phyloP scores from a whole-genome alignment of 805 yeast species.

The Barnettozyma sucrosica region DNA sequence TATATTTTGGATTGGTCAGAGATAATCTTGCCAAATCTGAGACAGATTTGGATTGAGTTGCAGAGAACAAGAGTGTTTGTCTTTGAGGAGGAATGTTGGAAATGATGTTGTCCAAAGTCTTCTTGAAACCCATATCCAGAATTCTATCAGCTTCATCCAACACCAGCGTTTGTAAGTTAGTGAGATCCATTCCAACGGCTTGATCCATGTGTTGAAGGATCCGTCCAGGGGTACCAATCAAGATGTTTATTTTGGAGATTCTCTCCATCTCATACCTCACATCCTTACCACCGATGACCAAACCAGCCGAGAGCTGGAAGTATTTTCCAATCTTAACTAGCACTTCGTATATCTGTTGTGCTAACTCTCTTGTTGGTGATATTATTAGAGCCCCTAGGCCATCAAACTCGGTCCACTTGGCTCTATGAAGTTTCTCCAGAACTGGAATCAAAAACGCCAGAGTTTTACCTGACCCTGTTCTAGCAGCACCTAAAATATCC shows the following conservation, averaged over 20 bases:
- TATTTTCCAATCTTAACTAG: slow-evolving; percentile 52
- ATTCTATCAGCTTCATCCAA: slow-evolving; percentile 93
- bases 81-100: slow-evolving; percentile 79
- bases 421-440: slow-evolving; percentile 56
- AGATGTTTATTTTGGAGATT: slow-evolving; percentile 65
- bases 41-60: slow-evolving; percentile 87
- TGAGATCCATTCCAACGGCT: slow-evolving; percentile 50
- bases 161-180: slow-evolving; percentile 68
- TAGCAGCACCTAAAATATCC: slow-evolving; percentile 94
- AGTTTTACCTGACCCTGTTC: slow-evolving; percentile 96
- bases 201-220: slow-evolving; percentile 68
- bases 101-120: slow-evolving; percentile 63
- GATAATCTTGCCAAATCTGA: slow-evolving; percentile 81
- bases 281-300: slow-evolving; percentile 59
- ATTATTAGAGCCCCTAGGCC: slow-evolving; percentile 64
- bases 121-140: slow-evolving; percentile 71
- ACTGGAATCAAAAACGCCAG: slow-evolving; percentile 82
- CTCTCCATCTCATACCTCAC: slow-evolving; percentile 68
- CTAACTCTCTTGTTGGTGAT: slow-evolving; percentile 64
- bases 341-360: slow-evolving; percentile 69
- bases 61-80: slow-evolving; percentile 89
- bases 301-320: slow-evolving; percentile 54
- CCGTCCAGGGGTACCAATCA: slow-evolving; percentile 93
- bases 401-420: slow-evolving; percentile 31
- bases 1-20: slow-evolving; percentile 84